Evolutionary conservation across 192 early-diverging fungal genomes (phyloP), one percentile per base, ranked within the genome.

Genomic region (Geranomyces michiganensis): DNA sequence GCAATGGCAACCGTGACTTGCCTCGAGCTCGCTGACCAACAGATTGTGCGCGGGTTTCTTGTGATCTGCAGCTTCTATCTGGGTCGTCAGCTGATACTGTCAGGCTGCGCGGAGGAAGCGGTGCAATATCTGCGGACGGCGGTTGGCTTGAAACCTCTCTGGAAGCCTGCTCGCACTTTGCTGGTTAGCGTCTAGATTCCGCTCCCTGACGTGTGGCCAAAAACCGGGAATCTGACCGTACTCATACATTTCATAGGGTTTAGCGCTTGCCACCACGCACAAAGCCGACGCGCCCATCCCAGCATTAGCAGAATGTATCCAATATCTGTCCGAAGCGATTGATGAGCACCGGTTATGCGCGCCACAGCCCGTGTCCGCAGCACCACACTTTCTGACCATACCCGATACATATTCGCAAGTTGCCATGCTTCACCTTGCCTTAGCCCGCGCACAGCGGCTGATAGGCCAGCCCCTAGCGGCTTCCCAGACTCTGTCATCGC

Each of bases 101-200:
- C 17, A 27, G 58, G 58, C 17, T 29, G 19, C 5, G 8, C 58
- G 17, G 24, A 17, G 3, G 58, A 60, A 29, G 58, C 58, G 17
- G 2, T 32, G 27, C 22, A 2, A 17, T 29, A 9, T 8, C 19
- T 83, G 26, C 68, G 69, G 22, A 51, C 15, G 10, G 78, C 81
- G 9, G 30, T 72, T 22, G 61, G 32, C 43, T 47, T 22, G 9
- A 74, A 70, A 24, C 81, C 81, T 6, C 21, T 58, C 9, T 69
- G 46, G 45, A 59, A 46, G 24, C n/a, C n/a, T 10, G 71, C 71
- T 13, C 64, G 76, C 22, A 41, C 49, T 26, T 22, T 56, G 13
- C 27, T 56, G 70, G 76, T 72, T 31, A 33, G 56, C 10, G 7
- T 7, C 7, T 4, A 53, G n/a, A 26, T 53, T 53, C 15, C 15